phyloP scores from a whole-genome alignment of 2,329 filamentous ascomycete species.

The Sphaerostilbella broomeana region DNA sequence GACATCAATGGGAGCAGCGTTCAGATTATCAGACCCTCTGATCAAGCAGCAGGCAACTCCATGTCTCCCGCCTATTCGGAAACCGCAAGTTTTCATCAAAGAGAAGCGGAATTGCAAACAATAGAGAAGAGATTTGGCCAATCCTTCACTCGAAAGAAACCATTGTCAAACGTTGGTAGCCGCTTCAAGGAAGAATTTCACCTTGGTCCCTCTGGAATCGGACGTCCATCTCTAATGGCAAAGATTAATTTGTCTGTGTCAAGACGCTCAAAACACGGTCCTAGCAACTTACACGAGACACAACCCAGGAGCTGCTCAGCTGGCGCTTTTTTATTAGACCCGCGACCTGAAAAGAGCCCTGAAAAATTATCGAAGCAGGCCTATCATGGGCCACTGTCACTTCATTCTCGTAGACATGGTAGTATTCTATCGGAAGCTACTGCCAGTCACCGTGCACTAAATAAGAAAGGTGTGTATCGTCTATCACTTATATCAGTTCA shows the following conservation, averaged over 20 bases:
- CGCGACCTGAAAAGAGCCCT: background rate
- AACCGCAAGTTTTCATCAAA: slow-evolving; percentile 31
- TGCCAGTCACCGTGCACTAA: too few relatives aligned
- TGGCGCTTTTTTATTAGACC: background rate
- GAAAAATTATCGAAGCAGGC: background rate
- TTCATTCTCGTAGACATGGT: too few relatives aligned
- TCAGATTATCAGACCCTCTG: slow-evolving; percentile 1
- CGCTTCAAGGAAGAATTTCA: slow-evolving; percentile 37
- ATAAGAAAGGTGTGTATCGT: too few relatives aligned
- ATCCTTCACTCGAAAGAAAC: slow-evolving; percentile 25
- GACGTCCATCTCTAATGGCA: slow-evolving; percentile 27
- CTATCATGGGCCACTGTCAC: background rate
- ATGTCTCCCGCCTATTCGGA: slow-evolving; percentile 24
- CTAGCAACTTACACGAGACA: slow-evolving; percentile 6
- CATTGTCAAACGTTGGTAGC: slow-evolving; percentile 26
- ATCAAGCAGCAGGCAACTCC: slow-evolving; percentile 11
- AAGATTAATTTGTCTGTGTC: slow-evolving; percentile 31
- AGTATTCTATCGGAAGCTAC: too few relatives aligned
- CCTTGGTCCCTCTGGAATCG: background rate
- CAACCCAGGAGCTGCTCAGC: background rate
- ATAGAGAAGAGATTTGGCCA: slow-evolving; percentile 37
- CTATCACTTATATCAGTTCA: background rate
- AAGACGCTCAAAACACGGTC: slow-evolving; percentile 21
- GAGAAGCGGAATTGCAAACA: slow-evolving; percentile 32
- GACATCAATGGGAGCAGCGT: slow-evolving; percentile 6